Evolutionary conservation across 306 rosid genomes (phyloP).

Genomic region (Mimosa bimucronata): DNA sequence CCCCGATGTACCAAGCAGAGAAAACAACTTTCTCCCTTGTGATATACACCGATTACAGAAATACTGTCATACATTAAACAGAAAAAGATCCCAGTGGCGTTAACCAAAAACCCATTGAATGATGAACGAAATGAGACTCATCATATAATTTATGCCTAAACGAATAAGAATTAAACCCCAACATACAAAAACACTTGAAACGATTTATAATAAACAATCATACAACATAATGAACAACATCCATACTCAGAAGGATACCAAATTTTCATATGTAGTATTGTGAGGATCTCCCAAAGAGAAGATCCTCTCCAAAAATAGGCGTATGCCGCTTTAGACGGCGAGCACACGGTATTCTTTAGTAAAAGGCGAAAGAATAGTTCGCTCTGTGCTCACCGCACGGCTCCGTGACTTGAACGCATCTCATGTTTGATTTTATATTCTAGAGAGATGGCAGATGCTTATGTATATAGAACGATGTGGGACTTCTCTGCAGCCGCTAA

Average conservation of each 20-base stretch:
- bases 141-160: neutral
- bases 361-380: conserved; percentile 77
- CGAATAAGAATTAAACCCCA: neutral
- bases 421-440: too few species aligned
- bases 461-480: neutral
- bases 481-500: neutral
- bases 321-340: too few species aligned
- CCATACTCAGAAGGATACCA: neutral
- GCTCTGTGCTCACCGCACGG: conserved; percentile 48
- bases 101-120: neutral
- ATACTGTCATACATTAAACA: neutral
- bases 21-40: neutral
- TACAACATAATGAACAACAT: too few species aligned
- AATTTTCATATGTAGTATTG: neutral
- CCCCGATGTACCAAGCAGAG: neutral
- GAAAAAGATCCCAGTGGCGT: neutral
- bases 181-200: neutral
- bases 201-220: too few species aligned
- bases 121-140: neutral
- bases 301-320: too few species aligned
- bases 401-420: too few species aligned
- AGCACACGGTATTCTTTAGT: conserved; percentile 68
- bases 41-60: neutral
- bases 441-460: too few species aligned
- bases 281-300: too few species aligned